A percentile compares a stretch with the other conserved stretches of the same genome.
Conservation (phyloP, 202 grass and related monocot species). For the Sporobolus alterniflorus region DNA sequence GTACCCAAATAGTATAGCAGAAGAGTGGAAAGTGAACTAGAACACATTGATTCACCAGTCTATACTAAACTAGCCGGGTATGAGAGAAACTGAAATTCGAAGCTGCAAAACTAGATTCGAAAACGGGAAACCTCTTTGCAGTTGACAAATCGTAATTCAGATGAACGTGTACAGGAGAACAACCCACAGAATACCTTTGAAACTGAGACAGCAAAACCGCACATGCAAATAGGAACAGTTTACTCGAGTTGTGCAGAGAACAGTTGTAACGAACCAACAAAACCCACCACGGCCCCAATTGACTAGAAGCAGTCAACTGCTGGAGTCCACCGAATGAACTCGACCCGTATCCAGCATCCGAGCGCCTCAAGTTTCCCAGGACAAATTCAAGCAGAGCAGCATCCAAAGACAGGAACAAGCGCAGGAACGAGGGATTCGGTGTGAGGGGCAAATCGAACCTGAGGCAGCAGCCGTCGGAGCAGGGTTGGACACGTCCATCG, state of each 20-base stretch:
- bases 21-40: not conserved
- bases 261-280: not conserved
- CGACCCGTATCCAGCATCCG: not conserved
- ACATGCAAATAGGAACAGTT: not conserved
- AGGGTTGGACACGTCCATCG: slow-evolving; percentile 29
- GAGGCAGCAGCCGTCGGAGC: not conserved
- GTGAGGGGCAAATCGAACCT: slow-evolving; percentile 39
- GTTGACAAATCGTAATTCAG: not conserved
- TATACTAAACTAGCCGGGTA: not conserved
- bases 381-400: not conserved
- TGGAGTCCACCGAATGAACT: slow-evolving; percentile 30
- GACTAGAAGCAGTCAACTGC: slow-evolving; percentile 28
- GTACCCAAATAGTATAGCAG: not conserved
- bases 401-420: not conserved
- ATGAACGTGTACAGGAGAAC: not conserved
- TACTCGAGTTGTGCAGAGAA: not conserved
- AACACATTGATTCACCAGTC: not conserved
- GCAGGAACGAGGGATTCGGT: not conserved
- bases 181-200: not conserved
- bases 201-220: not conserved
- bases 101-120: not conserved
- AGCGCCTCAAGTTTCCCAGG: not conserved
- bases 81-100: not conserved
- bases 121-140: not conserved
- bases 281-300: not conserved